Evolutionary conservation across 1,284 basidiomycete species (phyloP).

Genomic region (Ustilago curta): DNA sequence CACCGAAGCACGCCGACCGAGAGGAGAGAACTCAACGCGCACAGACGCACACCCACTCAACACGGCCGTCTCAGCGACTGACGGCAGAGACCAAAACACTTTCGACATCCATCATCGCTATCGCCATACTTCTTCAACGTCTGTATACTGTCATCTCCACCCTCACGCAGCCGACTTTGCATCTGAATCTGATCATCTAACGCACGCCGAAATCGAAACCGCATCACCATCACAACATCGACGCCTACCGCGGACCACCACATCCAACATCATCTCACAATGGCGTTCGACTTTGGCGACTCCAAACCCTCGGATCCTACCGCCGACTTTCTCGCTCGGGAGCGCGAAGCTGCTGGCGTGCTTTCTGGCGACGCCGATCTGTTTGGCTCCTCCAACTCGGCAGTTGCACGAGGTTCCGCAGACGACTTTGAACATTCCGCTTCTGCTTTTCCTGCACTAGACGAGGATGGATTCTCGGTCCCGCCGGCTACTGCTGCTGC

Average conservation of each 20-base stretch:
- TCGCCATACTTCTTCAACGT: background rate
- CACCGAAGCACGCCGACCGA: background rate
- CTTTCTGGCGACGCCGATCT: constrained; percentile 59
- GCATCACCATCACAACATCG: background rate
- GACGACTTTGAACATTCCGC: constrained; percentile 71
- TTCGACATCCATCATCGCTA: constrained; percentile 5
- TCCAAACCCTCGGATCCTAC: constrained; percentile 62
- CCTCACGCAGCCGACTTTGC: background rate
- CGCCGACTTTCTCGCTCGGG: constrained; percentile 67
- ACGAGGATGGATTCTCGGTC: constrained; percentile 61
- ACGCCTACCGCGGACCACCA: background rate
- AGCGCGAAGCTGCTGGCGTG: constrained; percentile 63
- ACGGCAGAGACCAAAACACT: constrained; percentile 6
- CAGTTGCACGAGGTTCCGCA: constrained; percentile 26
- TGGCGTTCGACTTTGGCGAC: constrained; percentile 62
- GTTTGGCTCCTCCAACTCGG: constrained; percentile 60
- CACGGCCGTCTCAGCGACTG: background rate
- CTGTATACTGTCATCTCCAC: background rate
- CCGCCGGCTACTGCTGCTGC: constrained; percentile 36
- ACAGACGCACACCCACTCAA: constrained; percentile 13
- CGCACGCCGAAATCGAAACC: background rate
- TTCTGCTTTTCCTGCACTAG: constrained; percentile 74
- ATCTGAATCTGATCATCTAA: background rate
- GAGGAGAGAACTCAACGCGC: constrained; percentile 7
- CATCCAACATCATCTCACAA: constrained; percentile 13